Conservation (phyloP, 1,284 basidiomycete genomes). For the Phylloboletellus chloephorus region DNA sequence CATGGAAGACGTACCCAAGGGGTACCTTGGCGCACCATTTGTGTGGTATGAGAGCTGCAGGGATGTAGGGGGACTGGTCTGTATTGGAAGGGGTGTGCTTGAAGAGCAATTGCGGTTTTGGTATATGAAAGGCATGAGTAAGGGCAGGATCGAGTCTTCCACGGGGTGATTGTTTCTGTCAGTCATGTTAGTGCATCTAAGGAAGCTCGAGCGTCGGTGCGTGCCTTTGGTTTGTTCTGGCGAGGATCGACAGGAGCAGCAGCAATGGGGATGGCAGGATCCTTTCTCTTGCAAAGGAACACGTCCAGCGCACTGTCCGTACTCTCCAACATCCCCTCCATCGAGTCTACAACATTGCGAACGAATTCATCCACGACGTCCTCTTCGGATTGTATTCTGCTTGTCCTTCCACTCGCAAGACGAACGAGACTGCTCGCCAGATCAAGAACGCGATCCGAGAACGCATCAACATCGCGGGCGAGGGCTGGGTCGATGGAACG, state of each 20-base stretch:
- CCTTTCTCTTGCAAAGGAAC: constrained; percentile 65
- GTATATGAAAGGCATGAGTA: constrained; percentile 62
- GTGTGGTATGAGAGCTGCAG: constrained; percentile 47
- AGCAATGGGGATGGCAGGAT: constrained; percentile 57
- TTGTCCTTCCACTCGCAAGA: constrained; percentile 39
- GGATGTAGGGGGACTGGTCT: constrained; percentile 51
- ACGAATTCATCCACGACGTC: constrained; percentile 81
- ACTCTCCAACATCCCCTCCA: constrained; percentile 83
- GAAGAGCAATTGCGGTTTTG: constrained; percentile 79
- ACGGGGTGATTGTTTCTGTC: constrained; percentile 30
- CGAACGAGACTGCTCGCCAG: constrained; percentile 62
- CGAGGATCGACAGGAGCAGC: constrained; percentile 18
- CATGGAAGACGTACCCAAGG: constrained; percentile 53
- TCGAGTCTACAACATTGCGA: constrained; percentile 69
- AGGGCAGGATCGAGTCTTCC: constrained; percentile 54
- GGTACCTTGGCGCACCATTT: constrained; percentile 82
- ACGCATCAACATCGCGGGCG: constrained; percentile 58
- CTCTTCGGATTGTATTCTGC: constrained; percentile 62
- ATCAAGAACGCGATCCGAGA: constrained; percentile 54
- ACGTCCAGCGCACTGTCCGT: constrained; percentile 83
- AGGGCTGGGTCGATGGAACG: constrained; percentile 75
- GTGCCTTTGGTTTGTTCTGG: constrained; percentile 21
- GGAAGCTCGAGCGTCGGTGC: not conserved
- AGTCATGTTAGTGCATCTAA: constrained; percentile 8
- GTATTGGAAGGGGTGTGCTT: constrained; percentile 54